Evolutionary conservation across 176 grass and related monocot genomes (phyloP), one percentile per base, ranked within the genome.

Genomic region (Pontederia paniculata): DNA sequence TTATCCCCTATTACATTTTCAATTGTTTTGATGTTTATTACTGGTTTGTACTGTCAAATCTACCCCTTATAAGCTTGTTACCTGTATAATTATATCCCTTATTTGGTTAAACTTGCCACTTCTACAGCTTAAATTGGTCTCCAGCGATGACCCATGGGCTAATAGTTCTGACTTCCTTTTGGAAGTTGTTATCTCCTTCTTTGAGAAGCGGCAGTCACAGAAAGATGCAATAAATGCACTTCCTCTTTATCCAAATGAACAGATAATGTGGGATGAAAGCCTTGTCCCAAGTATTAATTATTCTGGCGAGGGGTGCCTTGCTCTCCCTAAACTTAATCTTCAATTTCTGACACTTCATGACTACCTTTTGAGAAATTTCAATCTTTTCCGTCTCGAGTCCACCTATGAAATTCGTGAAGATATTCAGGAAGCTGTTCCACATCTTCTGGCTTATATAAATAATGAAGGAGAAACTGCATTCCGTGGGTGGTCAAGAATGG

Each of bases 211-310:
- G 4, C 93, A 91, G 74, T 98, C 86, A 46, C 93, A 98, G 77
- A 97, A 88, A 67, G 93, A 98, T 54, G 93, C 93, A 47, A 88
- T 98, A 74, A 98, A 98, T 63, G 82, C 93, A 51, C 79, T 98
- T 70, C 86, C 93, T 66, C 74, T 98, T 60, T 98, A 98, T 73
- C 93, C 86, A 46, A 98, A 98, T 37, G 93, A 98, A 69, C 93
- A 91, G 68, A 98, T 98, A 77, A 98, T 98, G 93, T 98, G 93
- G 93, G 93, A 98, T 45, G 93, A 98, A 67, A 91, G 86, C 74
- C 80, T 98, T 55, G 93, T 98, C 71, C 93, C 93, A 58, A 98
- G 86, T 76, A 98, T 98, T 52, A 98, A 98, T 74, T 98, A 98
- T 70, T 98, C 93, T 43, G 93, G 93, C 47, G 93, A 98, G 74